Evolutionary conservation across 2,329 filamentous ascomycete genomes (phyloP).

Genomic region (Drechslerella dactyloides): DNA sequence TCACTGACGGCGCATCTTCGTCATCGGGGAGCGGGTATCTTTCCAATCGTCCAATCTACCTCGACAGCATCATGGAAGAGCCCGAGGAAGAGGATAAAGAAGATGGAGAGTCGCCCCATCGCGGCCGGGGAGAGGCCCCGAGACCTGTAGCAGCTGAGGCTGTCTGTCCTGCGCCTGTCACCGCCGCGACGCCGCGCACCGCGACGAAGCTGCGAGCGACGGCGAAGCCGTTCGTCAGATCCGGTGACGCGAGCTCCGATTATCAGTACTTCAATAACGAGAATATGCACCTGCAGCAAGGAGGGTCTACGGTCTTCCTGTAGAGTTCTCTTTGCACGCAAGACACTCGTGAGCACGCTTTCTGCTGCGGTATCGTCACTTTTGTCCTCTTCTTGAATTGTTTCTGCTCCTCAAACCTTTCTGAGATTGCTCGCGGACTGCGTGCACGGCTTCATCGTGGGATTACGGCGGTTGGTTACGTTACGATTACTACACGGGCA

Average conservation of each 20-base stretch:
- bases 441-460: too few relatives aligned
- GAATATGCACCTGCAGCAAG: constrained; percentile 30
- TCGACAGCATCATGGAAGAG: constrained; percentile 49
- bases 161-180: constrained; percentile 11
- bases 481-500: constrained; percentile 8
- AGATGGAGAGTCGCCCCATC: too few relatives aligned
- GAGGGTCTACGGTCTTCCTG: constrained; percentile 33
- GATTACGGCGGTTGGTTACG: too few relatives aligned
- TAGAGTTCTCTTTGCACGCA: constrained; percentile 10
- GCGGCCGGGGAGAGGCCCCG: constrained; percentile 1
- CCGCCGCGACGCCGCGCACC: constrained; percentile 5
- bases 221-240: constrained; percentile 40
- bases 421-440: too few relatives aligned
- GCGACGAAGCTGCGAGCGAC: constrained; percentile 42
- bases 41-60: constrained; percentile 23
- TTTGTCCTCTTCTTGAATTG: background rate
- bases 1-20: constrained; percentile 35
- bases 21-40: constrained; percentile 34
- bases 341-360: background rate
- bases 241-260: constrained; percentile 13
- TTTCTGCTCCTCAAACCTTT: too few relatives aligned
- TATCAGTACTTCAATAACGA: constrained; percentile 43
- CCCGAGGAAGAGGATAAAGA: constrained; percentile 38
- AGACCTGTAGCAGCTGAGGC: background rate
- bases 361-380: background rate